Conservation (phyloP, 2,329 filamentous ascomycete genomes). For the Aspergillus viridinutans region DNA sequence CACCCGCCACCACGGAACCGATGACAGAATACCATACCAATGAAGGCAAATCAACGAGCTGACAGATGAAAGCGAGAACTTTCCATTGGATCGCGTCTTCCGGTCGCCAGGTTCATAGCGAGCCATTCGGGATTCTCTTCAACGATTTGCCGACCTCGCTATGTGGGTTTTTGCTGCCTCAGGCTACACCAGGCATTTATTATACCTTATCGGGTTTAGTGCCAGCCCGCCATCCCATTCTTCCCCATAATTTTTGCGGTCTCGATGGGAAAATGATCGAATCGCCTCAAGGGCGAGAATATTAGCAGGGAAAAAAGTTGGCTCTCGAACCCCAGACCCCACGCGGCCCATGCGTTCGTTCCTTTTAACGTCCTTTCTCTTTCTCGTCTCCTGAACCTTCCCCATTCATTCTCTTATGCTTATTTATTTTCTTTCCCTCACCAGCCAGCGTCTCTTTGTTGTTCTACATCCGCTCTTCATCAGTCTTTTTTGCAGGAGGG, state of each 20-base stretch:
- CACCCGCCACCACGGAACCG: neutral
- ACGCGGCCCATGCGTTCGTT: neutral
- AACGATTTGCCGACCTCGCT: neutral
- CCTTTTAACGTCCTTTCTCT: neutral
- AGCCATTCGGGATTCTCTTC: slow-evolving; percentile 4
- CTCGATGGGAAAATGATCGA: neutral
- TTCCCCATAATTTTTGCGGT: neutral
- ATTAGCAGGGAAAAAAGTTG: neutral
- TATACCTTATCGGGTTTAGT: neutral
- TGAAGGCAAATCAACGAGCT: neutral
- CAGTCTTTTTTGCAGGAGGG: neutral
- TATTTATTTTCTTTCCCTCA: neutral
- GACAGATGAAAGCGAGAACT: neutral
- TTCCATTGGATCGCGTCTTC: neutral
- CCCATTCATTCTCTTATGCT: neutral
- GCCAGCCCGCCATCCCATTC: neutral
- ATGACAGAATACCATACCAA: neutral
- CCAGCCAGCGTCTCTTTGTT: neutral
- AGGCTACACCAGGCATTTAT: neutral
- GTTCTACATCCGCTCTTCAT: neutral
- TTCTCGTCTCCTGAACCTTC: neutral
- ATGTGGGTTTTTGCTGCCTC: neutral
- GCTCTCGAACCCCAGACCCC: neutral
- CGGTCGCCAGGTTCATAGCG: neutral
- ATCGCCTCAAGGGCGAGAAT: neutral